Conservation (phyloP, 257 asterid genomes). For the Solanum bukasovii region DNA sequence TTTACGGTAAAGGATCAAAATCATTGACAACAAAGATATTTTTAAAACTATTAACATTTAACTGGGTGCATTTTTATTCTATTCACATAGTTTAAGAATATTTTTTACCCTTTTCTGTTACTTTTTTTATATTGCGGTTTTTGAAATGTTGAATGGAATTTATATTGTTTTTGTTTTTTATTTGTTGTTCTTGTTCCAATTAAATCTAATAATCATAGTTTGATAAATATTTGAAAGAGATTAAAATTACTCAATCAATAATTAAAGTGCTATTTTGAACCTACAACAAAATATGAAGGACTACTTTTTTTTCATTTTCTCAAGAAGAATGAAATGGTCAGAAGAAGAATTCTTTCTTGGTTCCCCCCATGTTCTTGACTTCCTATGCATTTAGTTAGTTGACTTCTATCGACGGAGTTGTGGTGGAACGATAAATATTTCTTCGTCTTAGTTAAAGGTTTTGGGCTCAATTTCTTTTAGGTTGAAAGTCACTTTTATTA, state of each 20-base stretch:
- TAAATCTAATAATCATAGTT: neutral
- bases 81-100: too few species aligned
- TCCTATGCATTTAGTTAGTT: neutral
- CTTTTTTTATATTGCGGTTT: neutral
- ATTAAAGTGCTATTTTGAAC: neutral
- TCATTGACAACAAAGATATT: neutral
- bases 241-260: neutral
- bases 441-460: too few species aligned
- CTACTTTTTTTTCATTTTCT: neutral
- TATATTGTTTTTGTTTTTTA: neutral
- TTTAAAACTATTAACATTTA: too few species aligned
- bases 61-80: neutral
- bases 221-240: neutral
- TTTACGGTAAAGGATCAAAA: rapidly evolving
- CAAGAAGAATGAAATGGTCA: neutral
- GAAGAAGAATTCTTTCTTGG: neutral
- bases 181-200: neutral
- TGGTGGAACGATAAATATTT: too few species aligned
- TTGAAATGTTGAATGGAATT: neutral
- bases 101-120: neutral
- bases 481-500: rapidly evolving
- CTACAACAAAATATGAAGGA: neutral
- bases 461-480: rapidly evolving
- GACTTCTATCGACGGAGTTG: rapidly evolving
- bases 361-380: neutral